Conservation (phyloP, 257 asterid genomes). For the Leonotis leonurus region DNA sequence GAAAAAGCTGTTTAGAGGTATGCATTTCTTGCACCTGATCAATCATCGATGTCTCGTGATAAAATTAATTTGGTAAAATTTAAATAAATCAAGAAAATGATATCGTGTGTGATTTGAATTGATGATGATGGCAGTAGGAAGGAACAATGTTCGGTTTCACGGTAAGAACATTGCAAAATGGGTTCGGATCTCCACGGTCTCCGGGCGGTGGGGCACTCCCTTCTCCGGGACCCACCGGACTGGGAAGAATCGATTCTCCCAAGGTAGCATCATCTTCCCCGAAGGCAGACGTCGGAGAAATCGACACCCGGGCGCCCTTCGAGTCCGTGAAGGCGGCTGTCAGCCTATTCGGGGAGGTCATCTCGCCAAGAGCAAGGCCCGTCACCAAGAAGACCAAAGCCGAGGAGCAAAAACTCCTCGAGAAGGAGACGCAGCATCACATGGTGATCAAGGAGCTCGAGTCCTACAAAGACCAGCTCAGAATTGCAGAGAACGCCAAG, state of each 20-base stretch:
- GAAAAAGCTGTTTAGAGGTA: background rate
- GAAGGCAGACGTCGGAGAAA: conserved; percentile 44
- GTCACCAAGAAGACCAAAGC: conserved; percentile 43
- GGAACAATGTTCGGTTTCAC: conserved; percentile 50
- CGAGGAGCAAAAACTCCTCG: conserved; percentile 80
- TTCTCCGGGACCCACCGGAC: conserved; percentile 17
- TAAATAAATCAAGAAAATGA: too few species aligned
- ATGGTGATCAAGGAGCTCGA: conserved; percentile 60
- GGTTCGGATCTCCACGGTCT: conserved; percentile 42
- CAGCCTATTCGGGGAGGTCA: conserved; percentile 57
- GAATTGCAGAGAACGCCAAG: conserved; percentile 38
- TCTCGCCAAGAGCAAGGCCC: conserved; percentile 38
- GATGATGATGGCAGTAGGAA: conserved; percentile 14
- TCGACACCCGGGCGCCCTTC: conserved; percentile 50
- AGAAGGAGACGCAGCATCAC: conserved; percentile 82
- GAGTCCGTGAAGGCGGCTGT: conserved; percentile 81
- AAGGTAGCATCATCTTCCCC: conserved; percentile 4
- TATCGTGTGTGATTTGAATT: too few species aligned
- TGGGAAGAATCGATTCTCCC: conserved; percentile 9
- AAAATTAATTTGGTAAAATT: too few species aligned
- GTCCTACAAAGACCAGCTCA: conserved; percentile 51
- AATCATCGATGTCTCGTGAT: too few species aligned
- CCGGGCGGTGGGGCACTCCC: conserved; percentile 17
- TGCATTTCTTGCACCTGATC: background rate
- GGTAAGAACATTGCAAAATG: conserved; percentile 41